phyloP scores from a whole-genome alignment of 2,329 filamentous ascomycete genomes.

The Hypoxylon sp. region DNA sequence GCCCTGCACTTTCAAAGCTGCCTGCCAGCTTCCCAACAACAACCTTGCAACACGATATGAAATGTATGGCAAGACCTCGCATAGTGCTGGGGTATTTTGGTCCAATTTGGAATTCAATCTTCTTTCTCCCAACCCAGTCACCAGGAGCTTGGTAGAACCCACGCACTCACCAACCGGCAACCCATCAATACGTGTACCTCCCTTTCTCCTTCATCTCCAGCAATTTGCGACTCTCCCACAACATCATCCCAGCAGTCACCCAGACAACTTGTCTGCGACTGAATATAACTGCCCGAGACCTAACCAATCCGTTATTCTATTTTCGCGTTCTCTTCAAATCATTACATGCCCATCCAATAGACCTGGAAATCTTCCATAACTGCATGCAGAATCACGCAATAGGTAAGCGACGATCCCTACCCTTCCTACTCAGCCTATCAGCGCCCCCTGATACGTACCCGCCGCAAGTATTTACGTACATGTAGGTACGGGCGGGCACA shows the following conservation, averaged over 20 bases:
- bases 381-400: neutral
- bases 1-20: neutral
- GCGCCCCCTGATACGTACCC: neutral
- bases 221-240: conserved; percentile 5
- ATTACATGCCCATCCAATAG: neutral
- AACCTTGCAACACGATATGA: neutral
- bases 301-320: neutral
- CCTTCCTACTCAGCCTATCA: neutral
- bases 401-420: neutral
- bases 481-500: conserved; percentile 12
- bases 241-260: neutral
- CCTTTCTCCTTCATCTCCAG: neutral
- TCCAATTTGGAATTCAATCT: neutral
- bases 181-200: neutral
- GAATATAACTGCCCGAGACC: conserved; percentile 10
- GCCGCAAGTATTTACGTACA: neutral
- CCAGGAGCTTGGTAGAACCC: neutral
- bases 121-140: neutral
- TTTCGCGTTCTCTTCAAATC: conserved; percentile 5
- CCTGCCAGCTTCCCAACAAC: neutral
- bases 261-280: neutral
- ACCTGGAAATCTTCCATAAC: neutral
- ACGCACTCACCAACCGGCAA: too few relatives aligned
- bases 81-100: neutral
- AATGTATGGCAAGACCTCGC: neutral